These are phyloP conservation scores for Sphaerobolus stellatus DNA, from an alignment of 1,284 basidiomycete species.

Conservation along the genomic window DNA sequence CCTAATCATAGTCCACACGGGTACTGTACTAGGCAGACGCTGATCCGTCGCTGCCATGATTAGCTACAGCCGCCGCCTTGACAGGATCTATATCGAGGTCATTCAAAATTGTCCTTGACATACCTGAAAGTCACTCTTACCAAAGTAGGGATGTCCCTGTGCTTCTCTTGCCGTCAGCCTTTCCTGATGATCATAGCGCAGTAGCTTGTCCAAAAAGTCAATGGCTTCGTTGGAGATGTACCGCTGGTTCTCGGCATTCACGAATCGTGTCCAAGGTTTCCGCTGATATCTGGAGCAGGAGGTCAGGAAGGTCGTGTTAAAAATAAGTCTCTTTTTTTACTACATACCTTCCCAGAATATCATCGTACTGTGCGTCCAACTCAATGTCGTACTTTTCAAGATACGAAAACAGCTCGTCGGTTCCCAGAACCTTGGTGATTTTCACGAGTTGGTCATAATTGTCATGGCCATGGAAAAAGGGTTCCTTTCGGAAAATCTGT, in stretches of 20 bases:
- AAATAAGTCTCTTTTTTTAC: background rate
- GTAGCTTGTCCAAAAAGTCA: constrained; percentile 93
- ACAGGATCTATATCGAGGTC: constrained; percentile 20
- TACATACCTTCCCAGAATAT: constrained; percentile 73
- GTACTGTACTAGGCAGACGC: constrained; percentile 8
- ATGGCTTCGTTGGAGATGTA: constrained; percentile 99
- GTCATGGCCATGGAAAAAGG: constrained; percentile 99
- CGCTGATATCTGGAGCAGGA: constrained; percentile 77
- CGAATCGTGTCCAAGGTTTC: constrained; percentile 93
- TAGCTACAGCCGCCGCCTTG: constrained; percentile 20
- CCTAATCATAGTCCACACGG: too few relatives aligned
- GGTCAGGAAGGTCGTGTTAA: constrained; percentile 15
- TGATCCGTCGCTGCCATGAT: constrained; percentile 14
- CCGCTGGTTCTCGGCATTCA: constrained; percentile 93
- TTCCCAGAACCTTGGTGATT: constrained; percentile 96
- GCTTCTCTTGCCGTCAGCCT: constrained; percentile 92
- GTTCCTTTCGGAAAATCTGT: constrained; percentile 98
- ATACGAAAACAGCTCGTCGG: constrained; percentile 90
- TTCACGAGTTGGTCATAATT: constrained; percentile 99
- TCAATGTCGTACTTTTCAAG: constrained; percentile 94
- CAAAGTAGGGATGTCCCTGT: constrained; percentile 87
- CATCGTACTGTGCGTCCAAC: constrained; percentile 87
- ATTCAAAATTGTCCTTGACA: background rate
- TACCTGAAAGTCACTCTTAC: constrained; percentile 40
- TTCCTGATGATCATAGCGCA: constrained; percentile 97